A percentile compares a stretch with the other conserved stretches of the same genome.
Conservation (phyloP, 148 eudicot genomes). For the Rhododendron mucronatum region DNA sequence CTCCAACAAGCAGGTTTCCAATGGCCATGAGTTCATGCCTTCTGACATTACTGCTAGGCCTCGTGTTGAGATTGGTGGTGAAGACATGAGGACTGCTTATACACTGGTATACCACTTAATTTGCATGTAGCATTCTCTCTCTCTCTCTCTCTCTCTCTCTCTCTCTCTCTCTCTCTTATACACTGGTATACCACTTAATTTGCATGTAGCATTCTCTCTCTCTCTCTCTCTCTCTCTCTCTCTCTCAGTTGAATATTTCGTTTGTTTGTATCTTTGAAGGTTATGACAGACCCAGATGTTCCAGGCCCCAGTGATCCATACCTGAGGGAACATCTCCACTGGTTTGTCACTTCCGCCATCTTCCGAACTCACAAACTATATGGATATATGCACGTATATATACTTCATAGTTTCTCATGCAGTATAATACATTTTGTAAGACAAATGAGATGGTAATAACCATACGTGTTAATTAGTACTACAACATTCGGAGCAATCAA, state of each 20-base stretch:
- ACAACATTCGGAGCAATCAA: neutral
- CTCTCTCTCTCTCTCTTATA: constrained; percentile 41
- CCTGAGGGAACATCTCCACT: constrained; percentile 79
- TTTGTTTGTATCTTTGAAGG: constrained; percentile 24
- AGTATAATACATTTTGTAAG: neutral
- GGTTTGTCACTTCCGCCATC: constrained; percentile 34
- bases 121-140: neutral
- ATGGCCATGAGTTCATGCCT: constrained; percentile 90
- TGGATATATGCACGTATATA: neutral
- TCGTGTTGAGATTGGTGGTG: constrained; percentile 84
- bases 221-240: neutral
- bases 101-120: constrained; percentile 27
- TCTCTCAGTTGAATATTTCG: neutral
- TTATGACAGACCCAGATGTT: constrained; percentile 92
- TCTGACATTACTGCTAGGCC: neutral
- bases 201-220: neutral
- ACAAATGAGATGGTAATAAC: neutral
- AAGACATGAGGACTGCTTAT: constrained; percentile 74
- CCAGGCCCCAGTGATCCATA: constrained; percentile 92
- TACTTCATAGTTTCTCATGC: neutral
- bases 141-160: neutral
- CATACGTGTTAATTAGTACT: neutral
- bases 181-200: constrained; percentile 21
- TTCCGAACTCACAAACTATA: neutral
- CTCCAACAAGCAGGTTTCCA: constrained; percentile 57